Evolutionary conservation across 371 early-diverging fungal species (phyloP).

Genomic region (Mucor sp.): DNA sequence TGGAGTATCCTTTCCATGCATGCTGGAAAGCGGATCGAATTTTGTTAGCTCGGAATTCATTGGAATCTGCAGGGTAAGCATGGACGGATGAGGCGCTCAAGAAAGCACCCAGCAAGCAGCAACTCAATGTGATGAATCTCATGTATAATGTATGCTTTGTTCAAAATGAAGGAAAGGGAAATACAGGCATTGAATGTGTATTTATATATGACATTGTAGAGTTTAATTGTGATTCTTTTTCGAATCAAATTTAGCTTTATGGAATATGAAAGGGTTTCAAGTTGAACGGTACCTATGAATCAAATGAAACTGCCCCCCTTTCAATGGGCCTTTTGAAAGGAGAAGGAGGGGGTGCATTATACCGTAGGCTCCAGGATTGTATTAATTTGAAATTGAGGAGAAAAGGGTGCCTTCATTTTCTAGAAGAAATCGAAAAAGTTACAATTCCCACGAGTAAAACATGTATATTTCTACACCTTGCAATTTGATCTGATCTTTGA

Average conservation of each 20-base stretch:
- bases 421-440: neutral
- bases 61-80: neutral
- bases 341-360: neutral
- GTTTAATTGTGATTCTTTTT: neutral
- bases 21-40: constrained; percentile 53
- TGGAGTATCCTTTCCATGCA: constrained; percentile 74
- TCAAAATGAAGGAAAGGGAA: neutral
- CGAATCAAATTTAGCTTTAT: no score
- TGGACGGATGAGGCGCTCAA: neutral
- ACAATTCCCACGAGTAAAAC: neutral
- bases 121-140: neutral
- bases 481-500: no score
- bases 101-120: neutral
- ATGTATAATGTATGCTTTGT: neutral
- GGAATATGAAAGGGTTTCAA: neutral
- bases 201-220: neutral
- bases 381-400: neutral
- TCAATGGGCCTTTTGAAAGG: neutral
- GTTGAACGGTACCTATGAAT: neutral
- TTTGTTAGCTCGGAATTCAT: constrained; percentile 2
- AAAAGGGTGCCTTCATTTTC: neutral
- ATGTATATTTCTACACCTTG: no score
- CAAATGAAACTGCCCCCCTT: neutral
- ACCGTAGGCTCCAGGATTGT: neutral
- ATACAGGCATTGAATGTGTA: neutral